Conservation (phyloP, 495 filamentous ascomycete species). For the Aspergillus wentii region DNA sequence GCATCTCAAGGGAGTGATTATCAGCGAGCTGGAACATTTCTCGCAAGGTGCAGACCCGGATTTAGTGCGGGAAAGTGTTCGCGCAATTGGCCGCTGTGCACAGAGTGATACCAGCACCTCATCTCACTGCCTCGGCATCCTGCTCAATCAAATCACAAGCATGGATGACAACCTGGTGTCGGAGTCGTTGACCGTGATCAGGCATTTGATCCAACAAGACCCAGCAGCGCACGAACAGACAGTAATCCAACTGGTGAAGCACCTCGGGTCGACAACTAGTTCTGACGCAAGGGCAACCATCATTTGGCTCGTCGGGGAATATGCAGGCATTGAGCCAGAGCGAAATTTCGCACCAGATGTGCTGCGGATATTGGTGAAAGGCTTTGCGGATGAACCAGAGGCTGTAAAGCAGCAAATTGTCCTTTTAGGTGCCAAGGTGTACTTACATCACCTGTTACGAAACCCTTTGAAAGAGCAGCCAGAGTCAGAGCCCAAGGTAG, state of each 20-base stretch:
- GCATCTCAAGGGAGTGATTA: conserved; percentile 75
- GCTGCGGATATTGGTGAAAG: conserved; percentile 79
- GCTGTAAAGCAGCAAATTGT: conserved; percentile 86
- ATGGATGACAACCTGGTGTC: conserved; percentile 82
- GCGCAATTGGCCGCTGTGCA: conserved; percentile 89
- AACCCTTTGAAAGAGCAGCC: conserved; percentile 45
- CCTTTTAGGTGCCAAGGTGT: conserved; percentile 88
- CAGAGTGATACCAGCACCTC: conserved; percentile 68
- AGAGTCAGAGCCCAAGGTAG: conserved; percentile 8
- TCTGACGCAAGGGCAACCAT: conserved; percentile 86
- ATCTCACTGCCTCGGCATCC: conserved; percentile 69
- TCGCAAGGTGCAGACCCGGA: conserved; percentile 69
- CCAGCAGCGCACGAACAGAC: conserved; percentile 71
- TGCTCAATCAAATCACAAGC: conserved; percentile 79
- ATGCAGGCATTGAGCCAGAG: conserved; percentile 68
- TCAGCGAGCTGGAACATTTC: conserved; percentile 91
- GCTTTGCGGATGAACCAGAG: conserved; percentile 79
- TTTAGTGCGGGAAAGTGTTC: conserved; percentile 79
- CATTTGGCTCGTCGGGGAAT: conserved; percentile 97
- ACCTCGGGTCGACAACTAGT: conserved; percentile 78
- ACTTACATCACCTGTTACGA: conserved; percentile 69
- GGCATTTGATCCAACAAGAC: conserved; percentile 91
- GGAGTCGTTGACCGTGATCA: conserved; percentile 86
- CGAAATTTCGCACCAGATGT: conserved; percentile 92
- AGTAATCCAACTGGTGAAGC: conserved; percentile 85